Evolutionary conservation across 2,329 filamentous ascomycete species (phyloP).

Genomic region (Exophiala alcalophila): DNA sequence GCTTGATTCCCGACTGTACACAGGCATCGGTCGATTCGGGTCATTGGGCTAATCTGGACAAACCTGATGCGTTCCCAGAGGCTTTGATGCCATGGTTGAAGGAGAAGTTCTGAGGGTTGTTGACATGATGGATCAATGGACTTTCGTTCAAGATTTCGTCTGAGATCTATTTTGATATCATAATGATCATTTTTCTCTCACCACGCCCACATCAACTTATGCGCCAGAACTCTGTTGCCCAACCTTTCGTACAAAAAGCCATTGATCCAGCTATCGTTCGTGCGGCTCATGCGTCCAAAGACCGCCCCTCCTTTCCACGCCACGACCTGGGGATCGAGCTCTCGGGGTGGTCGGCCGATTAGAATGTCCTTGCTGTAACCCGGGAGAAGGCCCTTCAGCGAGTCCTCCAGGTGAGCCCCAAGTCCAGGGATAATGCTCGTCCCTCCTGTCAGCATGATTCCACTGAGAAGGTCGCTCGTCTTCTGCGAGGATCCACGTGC

Average conservation of each 20-base stretch:
- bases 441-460: slow-evolving; percentile 87
- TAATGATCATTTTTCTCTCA: slow-evolving; percentile 33
- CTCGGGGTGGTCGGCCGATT: slow-evolving; percentile 70
- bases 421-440: slow-evolving; percentile 79
- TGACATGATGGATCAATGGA: too few species aligned
- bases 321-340: slow-evolving; percentile 96
- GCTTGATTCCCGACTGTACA: slow-evolving; percentile 15
- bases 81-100: slow-evolving; percentile 17
- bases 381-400: slow-evolving; percentile 64
- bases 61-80: slow-evolving; percentile 18
- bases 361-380: slow-evolving; percentile 65
- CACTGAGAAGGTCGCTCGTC: slow-evolving; percentile 80
- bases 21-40: slow-evolving; percentile 17
- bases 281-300: slow-evolving; percentile 79
- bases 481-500: slow-evolving; percentile 89
- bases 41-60: slow-evolving; percentile 21
- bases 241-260: slow-evolving; percentile 83
- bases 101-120: slow-evolving; percentile 9
- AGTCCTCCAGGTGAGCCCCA: slow-evolving; percentile 77
- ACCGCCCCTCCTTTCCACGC: slow-evolving; percentile 97
- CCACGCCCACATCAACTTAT: slow-evolving; percentile 69
- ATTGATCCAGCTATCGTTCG: slow-evolving; percentile 94
- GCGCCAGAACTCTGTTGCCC: slow-evolving; percentile 75
- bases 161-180: too few species aligned
- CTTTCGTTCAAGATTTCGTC: too few species aligned